A percentile compares a stretch with the other conserved stretches of the same genome.
Conservation (phyloP, 2,329 filamentous ascomycete genomes). For the Microsporum ferrugineum region DNA sequence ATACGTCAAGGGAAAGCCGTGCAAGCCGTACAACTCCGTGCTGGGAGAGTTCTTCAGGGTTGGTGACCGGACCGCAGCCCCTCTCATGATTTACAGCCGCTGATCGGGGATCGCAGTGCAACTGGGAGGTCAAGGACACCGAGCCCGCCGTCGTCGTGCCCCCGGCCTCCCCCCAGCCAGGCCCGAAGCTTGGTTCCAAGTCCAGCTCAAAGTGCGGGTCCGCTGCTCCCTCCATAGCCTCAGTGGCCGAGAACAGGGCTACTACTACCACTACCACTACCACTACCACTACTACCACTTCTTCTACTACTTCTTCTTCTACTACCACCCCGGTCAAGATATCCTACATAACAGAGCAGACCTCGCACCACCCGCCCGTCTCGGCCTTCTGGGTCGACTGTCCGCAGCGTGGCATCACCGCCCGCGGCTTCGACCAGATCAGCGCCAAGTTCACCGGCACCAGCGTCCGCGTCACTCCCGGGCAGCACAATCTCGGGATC, state of each 20-base stretch:
- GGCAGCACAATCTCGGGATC: slow-evolving; percentile 89
- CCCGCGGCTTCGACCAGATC: slow-evolving; percentile 88
- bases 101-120: slow-evolving; percentile 50
- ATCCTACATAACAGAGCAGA: slow-evolving; percentile 94
- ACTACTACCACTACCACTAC: neutral
- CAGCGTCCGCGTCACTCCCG: slow-evolving; percentile 79
- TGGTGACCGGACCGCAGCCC: slow-evolving; percentile 25
- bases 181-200: neutral
- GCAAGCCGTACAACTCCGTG: slow-evolving; percentile 97
- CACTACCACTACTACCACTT: neutral
- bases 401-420: slow-evolving; percentile 76
- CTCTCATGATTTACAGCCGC: neutral
- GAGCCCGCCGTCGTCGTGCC: slow-evolving; percentile 37
- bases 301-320: neutral
- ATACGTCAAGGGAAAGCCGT: slow-evolving; percentile 96
- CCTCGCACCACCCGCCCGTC: slow-evolving; percentile 92
- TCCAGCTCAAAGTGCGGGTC: neutral
- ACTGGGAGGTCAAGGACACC: slow-evolving; percentile 83
- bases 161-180: slow-evolving; percentile 20
- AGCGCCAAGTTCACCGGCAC: slow-evolving; percentile 97
- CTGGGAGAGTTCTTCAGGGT: slow-evolving; percentile 95
- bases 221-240: neutral
- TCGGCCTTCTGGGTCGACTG: slow-evolving; percentile 93
- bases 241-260: slow-evolving; percentile 11
- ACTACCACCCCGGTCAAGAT: slow-evolving; percentile 52